Evolutionary conservation across 1,284 basidiomycete species (phyloP).

Genomic region (Ustilago trichophora): DNA sequence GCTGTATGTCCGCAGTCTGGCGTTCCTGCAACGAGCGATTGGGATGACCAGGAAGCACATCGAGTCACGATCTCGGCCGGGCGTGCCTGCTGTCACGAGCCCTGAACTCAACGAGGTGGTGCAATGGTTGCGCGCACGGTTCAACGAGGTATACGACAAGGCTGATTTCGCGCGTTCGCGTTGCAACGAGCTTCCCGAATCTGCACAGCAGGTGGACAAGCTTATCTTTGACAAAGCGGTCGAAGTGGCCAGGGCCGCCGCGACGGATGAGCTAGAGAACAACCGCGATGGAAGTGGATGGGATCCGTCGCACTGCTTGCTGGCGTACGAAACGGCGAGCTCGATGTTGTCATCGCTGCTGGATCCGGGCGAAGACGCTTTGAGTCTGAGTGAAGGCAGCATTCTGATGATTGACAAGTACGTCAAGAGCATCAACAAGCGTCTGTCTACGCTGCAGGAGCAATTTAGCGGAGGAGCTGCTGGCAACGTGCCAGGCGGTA

Average conservation of each 20-base stretch:
- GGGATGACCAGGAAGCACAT: conserved; percentile 68
- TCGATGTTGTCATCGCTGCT: conserved; percentile 91
- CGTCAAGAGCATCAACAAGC: conserved; percentile 60
- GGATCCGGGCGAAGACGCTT: conserved; percentile 83
- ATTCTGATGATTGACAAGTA: conserved; percentile 62
- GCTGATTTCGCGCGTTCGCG: conserved; percentile 71
- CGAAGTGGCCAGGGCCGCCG: conserved; percentile 82
- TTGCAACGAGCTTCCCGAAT: conserved; percentile 69
- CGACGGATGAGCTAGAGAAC: conserved; percentile 82
- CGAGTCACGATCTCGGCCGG: conserved; percentile 53
- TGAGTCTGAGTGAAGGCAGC: conserved; percentile 54
- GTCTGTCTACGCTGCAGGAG: conserved; percentile 48
- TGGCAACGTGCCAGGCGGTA: not conserved
- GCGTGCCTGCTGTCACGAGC: conserved; percentile 62
- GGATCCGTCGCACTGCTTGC: conserved; percentile 80
- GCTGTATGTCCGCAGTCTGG: conserved; percentile 90
- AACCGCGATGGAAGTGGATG: conserved; percentile 71
- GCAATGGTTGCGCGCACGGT: conserved; percentile 71
- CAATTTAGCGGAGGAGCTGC: conserved; percentile 18
- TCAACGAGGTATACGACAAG: conserved; percentile 73
- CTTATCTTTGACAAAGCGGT: conserved; percentile 72
- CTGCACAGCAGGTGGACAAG: conserved; percentile 69
- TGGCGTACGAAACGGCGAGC: conserved; percentile 90
- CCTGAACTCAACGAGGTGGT: conserved; percentile 72
- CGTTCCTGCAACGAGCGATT: conserved; percentile 90